Evolutionary conservation across 306 rosid species (phyloP).

Genomic region (Potentilla sterilis): DNA sequence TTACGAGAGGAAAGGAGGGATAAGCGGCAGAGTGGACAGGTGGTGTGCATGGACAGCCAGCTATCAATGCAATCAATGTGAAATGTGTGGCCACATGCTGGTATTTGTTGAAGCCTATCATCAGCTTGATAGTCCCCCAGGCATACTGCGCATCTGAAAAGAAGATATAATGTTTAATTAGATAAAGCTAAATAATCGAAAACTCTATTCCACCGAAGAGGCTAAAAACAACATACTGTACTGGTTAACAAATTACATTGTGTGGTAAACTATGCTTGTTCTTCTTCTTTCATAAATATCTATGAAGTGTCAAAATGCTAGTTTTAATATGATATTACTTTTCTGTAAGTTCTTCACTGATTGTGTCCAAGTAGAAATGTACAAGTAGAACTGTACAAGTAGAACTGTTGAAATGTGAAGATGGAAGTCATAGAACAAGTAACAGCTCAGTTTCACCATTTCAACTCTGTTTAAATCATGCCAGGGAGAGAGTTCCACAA

Average conservation of each 20-base stretch:
- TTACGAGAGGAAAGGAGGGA: slow-evolving; percentile 53
- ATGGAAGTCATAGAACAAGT: background rate
- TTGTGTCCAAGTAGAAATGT: background rate
- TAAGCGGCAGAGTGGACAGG: slow-evolving; percentile 95
- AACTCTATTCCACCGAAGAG: background rate
- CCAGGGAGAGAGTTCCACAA: background rate
- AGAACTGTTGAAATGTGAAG: background rate
- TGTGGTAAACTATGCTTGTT: background rate
- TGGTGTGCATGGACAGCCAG: slow-evolving; percentile 78
- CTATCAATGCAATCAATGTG: slow-evolving; percentile 83
- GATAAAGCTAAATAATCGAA: background rate
- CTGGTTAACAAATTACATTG: background rate
- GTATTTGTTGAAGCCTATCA: slow-evolving; percentile 86
- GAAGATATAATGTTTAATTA: background rate
- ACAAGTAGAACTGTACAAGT: no score
- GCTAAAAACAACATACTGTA: background rate
- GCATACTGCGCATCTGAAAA: slow-evolving; percentile 77
- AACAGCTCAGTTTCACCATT: no score
- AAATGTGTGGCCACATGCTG: slow-evolving; percentile 79
- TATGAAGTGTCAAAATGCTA: background rate
- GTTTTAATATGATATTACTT: background rate
- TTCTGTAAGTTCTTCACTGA: background rate
- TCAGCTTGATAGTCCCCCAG: slow-evolving; percentile 77
- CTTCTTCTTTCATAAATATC: background rate
- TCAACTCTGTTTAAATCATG: background rate